Evolutionary conservation across 306 rosid species (phyloP), one percentile per base, ranked within the genome.

Genomic region (Acmispon strigosus): DNA sequence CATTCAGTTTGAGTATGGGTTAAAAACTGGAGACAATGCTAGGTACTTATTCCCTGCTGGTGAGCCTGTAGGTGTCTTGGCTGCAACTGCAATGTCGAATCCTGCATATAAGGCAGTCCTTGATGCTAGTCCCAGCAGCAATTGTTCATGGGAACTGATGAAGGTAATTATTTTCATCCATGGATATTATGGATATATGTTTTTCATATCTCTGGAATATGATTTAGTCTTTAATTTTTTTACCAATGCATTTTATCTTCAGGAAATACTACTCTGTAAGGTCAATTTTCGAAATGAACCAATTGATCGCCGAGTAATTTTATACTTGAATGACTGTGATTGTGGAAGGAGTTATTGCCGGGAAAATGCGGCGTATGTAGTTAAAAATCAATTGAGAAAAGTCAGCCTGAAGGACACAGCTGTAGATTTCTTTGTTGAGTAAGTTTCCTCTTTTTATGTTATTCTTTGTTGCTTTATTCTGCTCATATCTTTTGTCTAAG

Each of bases 91-190:
- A 0, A 94, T 94, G 97, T 94, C 99, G 10, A 94, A 85, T 81
- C 99, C 99, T 82, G 99, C 99, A 2, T 94, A 91, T 62, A 91
- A 90, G 71, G 97, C 98, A 24, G 99, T 94, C 61, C 97, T 94
- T 73, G 99, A 94, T 83, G 85, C 96, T 49, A 85, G 87, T 66
- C 92, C 96, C 22, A 91, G 84, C 78, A 94, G 99, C 86, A 94
- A 83, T 70, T 91, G 96, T 36, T 89, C 99, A n/a, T 94, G 97
- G 99, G 95, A 86, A 50, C 73, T 91, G 83, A 94, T 94, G 99
- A 94, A 94, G 99, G 99, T 91, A 72, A 37, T 2, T 69, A 27
- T 19, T 32, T 65, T 74, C 47, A 71, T 67, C 43, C 11, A 66
- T 3, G 57, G 13, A 36, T 45, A 8, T 37, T 43, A 10, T 57